Conservation (phyloP, 345 rosid species). For the Linum tenue region DNA sequence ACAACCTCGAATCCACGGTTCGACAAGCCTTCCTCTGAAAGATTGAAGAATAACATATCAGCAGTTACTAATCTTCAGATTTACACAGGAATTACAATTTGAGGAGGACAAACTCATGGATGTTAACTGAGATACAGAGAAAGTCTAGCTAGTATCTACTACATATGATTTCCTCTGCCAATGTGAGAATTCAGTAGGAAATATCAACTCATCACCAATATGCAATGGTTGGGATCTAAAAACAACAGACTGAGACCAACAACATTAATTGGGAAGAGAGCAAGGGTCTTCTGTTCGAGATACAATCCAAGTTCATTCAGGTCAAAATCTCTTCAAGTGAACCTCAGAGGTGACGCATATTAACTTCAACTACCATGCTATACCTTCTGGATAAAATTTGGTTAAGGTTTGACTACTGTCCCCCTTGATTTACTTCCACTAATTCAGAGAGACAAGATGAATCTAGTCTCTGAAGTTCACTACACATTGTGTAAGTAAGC, state of each 20-base stretch:
- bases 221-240: not conserved
- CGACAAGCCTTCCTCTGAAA: constrained; percentile 72
- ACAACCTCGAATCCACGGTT: constrained; percentile 83
- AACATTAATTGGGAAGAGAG: not conserved
- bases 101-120: not conserved
- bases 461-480: not conserved
- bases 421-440: not conserved
- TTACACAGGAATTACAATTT: not conserved
- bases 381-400: not conserved
- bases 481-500: not conserved
- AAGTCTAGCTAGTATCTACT: not conserved
- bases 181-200: not conserved
- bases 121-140: not conserved
- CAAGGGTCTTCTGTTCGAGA: not conserved
- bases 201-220: not conserved
- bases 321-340: too few relatives aligned
- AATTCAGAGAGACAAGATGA: not conserved
- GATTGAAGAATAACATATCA: constrained; percentile 6
- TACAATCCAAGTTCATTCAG: not conserved
- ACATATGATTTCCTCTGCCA: not conserved
- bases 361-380: not conserved
- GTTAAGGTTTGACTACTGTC: not conserved
- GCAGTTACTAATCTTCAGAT: not conserved
- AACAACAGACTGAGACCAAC: not conserved
- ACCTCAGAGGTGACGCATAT: not conserved